Evolutionary conservation across 148 eudicot species (phyloP), one percentile per base, ranked within the genome.

Genomic region (Oxyria digyna): DNA sequence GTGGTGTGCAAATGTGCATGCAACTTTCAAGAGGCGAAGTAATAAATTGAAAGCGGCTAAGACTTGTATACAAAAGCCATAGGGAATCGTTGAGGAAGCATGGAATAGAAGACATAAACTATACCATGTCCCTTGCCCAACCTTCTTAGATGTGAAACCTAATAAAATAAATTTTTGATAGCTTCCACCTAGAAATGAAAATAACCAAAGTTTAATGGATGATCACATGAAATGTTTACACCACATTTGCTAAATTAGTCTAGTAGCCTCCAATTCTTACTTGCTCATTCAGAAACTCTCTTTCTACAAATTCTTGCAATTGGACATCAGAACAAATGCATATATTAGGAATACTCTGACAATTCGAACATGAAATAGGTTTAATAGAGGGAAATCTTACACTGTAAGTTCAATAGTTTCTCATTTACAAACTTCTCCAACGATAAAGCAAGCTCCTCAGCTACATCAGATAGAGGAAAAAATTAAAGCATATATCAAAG

Each of bases 391-490:
- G 8, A 7, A 50, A 49, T 71, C 87, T 85, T 81, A 90, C 98
- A 41, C 80, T 81, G 33, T 87, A 90, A 55, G 77, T 86, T 84
- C 73, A 93, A 72, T 42, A 93, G 89, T 71, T 93, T 89, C 74
- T 89, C 96, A 77, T 93, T 93, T 6, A 87, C 85, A 65, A 93
- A 80, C 80, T 93, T 93, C 79, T 93, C 98, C 85, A 93, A 69
- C 42, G 96, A 93, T 78, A 93, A 69, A 4, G 97, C 90, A 75
- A 93, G 94, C 72, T 93, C 96, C 98, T 89, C 90, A 26, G 95
- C 98, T 93, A 79, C 55, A 77, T 54, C 14, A 64, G 24, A 66
- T 35, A 49, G 12, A 74, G 42, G 37, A 8, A 29, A 49, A 42
- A 29, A 1, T 29, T 31, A n/a, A 35, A 35, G 6, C 38, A 35